Evolutionary conservation across 2,329 filamentous ascomycete genomes (phyloP), one percentile per base, ranked within the genome.

Genomic region (Scopulariopsis brevicaulis): DNA sequence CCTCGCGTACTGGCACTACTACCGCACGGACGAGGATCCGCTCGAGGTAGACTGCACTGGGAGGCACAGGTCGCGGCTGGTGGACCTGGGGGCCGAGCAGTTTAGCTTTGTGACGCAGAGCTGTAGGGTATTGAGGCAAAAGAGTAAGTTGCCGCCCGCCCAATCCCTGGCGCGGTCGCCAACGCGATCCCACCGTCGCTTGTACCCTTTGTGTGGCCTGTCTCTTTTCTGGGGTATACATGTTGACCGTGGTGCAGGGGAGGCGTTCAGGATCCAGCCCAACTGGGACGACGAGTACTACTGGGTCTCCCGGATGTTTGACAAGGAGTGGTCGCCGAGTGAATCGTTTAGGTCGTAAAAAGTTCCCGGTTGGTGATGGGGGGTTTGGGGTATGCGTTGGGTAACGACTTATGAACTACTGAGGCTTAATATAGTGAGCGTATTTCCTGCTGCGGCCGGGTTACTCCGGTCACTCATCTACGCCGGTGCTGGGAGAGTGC

Each of bases 1-100:
- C 32, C 72, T 81, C 1, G 66, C 68, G 12, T 69, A 78, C 57
- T 81, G 78, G 78, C 75, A 78, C 54, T 80, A 80, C 62, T 80
- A 73, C 65, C 75, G 74, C 58, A 70, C 69, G 35, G 62, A 69
- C 25, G 62, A 65, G 18, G 65, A 71, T n/a, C 67, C 70, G 0
- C 60, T 65, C 48, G 59, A 64, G 7, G 59, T 65, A 35, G 62
- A 68, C 22, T 68, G 64, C 56, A 62, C 66, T 11, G 61, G 65
- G 28, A 62, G 64, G 3, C 61, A 62, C 53, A 64, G 65, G 51
- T 63, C 65, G 10, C 63, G 65, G 2, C 63, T 74, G 59, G 63
- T 60, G n/a, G 56, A 59, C 1, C 63, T 77, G 25, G 61, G 62
- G 0, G 56, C 65, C 0, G 62, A 69, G 2, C 68, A 80, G 58